Evolutionary conservation across 768 basidiomycete species (phyloP), one percentile per base, ranked within the genome.

Genomic region (Tulasnella sp.): DNA sequence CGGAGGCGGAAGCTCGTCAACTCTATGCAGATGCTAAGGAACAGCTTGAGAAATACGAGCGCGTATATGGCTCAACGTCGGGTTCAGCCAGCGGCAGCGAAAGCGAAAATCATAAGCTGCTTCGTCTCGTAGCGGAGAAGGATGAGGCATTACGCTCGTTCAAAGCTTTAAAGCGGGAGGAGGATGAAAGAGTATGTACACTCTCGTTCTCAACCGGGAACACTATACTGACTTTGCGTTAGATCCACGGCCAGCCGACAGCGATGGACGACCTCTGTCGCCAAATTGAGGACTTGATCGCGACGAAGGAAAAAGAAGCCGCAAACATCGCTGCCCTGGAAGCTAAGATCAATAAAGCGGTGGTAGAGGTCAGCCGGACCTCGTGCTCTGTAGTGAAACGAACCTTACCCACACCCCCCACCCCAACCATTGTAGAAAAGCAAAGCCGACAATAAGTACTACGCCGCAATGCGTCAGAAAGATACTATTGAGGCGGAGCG

Each of bases 361-460:
- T 86, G 24, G 88, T 91, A 34, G 96, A 97, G 85, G 96, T 95
- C 75, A 76, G 89, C 27, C 27, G 87, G 52, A 8, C n/a, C 68
- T 31, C 16, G 31, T 77, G 18, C 36, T 38, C 27, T 74, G 34
- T 46, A 7, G 71, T 44, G 16, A 31, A 40, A 58, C 36, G 62
- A 46, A 46, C 10, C 77, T 80, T 31, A 80, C 77, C 16, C 34
- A 5, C 4, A 80, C 77, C 16, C 34, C 6, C 4, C 24, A 73
- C 40, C n/a, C n/a, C n/a, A n/a, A n/a, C n/a, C n/a, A n/a, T 3
- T 40, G 71, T 85, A 98, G 95, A 95, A 94, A 92, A 94, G 95
- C 12, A 98, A 97, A 86, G 91, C 94, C 21, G 97, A 98, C 80
- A 97, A 96, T 87, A 98, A 97, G 85, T 99, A 91, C 84, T 99